phyloP scores from a whole-genome alignment of 2,329 filamentous ascomycete species.

The Penicillium sp. region DNA sequence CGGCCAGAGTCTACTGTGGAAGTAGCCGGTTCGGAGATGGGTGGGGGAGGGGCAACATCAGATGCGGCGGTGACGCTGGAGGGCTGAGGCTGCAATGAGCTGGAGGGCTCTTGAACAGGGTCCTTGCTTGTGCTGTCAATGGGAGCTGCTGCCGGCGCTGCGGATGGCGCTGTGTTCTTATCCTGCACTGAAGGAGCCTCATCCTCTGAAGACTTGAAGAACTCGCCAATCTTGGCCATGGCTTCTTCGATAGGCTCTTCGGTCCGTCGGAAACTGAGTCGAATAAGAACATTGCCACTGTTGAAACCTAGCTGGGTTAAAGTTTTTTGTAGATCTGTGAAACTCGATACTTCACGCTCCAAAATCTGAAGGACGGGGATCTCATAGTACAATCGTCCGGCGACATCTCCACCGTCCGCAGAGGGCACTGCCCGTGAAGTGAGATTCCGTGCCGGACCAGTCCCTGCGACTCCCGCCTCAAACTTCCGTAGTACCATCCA shows the following conservation, averaged over 20 bases:
- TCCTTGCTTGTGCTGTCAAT: conserved; percentile 1
- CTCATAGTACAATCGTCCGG: conserved; percentile 83
- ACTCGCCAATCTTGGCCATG: conserved; percentile 73
- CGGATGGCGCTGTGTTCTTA: background rate
- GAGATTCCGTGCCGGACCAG: conserved; percentile 67
- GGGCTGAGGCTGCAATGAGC: conserved; percentile 6
- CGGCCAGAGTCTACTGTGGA: conserved; percentile 41
- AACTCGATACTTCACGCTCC: conserved; percentile 71
- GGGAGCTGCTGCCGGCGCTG: background rate
- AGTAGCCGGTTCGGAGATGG: conserved; percentile 19
- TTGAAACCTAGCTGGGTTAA: conserved; percentile 84
- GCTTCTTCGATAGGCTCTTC: conserved; percentile 79
- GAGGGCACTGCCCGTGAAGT: conserved; percentile 74
- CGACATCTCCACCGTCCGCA: conserved; percentile 52
- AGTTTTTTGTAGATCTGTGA: conserved; percentile 84
- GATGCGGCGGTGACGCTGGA: background rate
- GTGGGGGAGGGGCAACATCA: conserved; percentile 9
- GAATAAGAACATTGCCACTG: conserved; percentile 74
- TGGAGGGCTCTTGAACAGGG: conserved; percentile 11
- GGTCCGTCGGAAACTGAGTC: conserved; percentile 72
- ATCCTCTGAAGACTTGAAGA: conserved; percentile 58
- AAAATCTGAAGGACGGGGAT: conserved; percentile 80
- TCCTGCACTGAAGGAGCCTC: conserved; percentile 26
- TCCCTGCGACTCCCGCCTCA: conserved; percentile 68
- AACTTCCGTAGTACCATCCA: conserved; percentile 91